phyloP scores from a whole-genome alignment of 345 rosid species.

The Cardiospermum halicacabum region DNA sequence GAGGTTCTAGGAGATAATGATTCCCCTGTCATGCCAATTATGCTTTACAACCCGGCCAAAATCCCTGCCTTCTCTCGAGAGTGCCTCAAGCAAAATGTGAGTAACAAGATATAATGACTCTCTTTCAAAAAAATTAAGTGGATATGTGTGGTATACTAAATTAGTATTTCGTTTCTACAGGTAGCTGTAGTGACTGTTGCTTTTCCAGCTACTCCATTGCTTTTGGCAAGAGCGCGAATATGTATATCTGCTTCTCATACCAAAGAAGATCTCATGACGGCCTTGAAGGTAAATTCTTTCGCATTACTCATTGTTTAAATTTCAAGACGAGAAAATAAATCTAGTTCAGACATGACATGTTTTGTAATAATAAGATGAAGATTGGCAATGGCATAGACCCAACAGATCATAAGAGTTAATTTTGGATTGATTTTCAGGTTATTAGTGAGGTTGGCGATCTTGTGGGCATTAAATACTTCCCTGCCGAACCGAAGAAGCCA shows the following conservation, averaged over 20 bases:
- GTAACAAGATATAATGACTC: conserved; percentile 2
- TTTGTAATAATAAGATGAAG: too few species aligned
- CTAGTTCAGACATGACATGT: too few species aligned
- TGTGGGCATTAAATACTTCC: conserved; percentile 82
- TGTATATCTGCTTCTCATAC: conserved; percentile 81
- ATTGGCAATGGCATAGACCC: too few species aligned
- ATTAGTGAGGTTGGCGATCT: conserved; percentile 74
- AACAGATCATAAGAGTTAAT: too few species aligned
- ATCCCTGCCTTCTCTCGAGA: conserved; percentile 95
- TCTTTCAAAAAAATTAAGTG: background rate
- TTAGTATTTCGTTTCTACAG: conserved; percentile 28
- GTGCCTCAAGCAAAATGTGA: conserved; percentile 71
- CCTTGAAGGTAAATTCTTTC: conserved; percentile 54
- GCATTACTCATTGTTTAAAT: too few species aligned
- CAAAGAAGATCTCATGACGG: conserved; percentile 61
- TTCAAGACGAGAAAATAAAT: too few species aligned
- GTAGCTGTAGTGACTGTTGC: conserved; percentile 59
- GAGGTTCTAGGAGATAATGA: conserved; percentile 97
- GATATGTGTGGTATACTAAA: background rate
- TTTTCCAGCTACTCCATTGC: conserved; percentile 67
- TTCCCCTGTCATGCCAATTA: conserved; percentile 98
- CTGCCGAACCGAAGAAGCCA: conserved; percentile 62
- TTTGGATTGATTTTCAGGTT: conserved; percentile 38
- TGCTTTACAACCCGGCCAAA: conserved; percentile 96
- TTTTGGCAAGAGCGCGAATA: conserved; percentile 81